A percentile compares a stretch with the other conserved stretches of the same genome.
Conservation (phyloP, 2,329 filamentous ascomycete genomes). For the Rutstroemia sp. region DNA sequence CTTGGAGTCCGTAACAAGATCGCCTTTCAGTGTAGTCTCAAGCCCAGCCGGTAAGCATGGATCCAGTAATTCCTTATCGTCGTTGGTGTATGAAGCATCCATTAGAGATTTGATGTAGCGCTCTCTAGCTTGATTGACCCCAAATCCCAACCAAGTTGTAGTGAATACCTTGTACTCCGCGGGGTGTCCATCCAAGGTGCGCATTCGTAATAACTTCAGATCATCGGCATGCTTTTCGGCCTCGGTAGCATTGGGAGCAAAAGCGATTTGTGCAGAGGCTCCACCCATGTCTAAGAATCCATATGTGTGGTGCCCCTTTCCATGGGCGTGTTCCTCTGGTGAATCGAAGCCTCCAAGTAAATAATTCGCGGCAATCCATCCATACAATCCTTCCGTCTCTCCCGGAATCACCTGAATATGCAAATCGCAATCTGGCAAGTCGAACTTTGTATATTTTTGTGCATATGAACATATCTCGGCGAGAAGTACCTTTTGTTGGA, state of each 20-base stretch:
- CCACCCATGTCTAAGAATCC: conserved; percentile 98
- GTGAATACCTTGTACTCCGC: conserved; percentile 88
- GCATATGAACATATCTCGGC: conserved; percentile 78
- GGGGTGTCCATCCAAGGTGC: conserved; percentile 70
- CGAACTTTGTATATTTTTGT: conserved; percentile 67
- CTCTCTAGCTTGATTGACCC: conserved; percentile 85
- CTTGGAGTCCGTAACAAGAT: conserved; percentile 36
- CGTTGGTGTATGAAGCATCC: conserved; percentile 52
- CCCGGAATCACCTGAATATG: conserved; percentile 94
- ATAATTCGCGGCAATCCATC: conserved; percentile 97
- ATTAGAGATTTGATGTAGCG: conserved; percentile 76
- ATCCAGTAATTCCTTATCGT: conserved; percentile 67
- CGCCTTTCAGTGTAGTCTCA: conserved; percentile 65
- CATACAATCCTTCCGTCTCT: conserved; percentile 91
- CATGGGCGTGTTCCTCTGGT: conserved; percentile 67
- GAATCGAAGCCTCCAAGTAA: conserved; percentile 83
- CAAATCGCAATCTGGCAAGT: conserved; percentile 78
- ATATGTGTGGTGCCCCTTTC: conserved; percentile 87
- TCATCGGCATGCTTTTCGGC: conserved; percentile 84
- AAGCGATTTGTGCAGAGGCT: conserved; percentile 94
- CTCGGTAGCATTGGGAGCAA: conserved; percentile 89
- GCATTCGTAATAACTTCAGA: conserved; percentile 75
- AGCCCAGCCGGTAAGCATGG: conserved; percentile 82
- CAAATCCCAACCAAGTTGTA: conserved; percentile 93
- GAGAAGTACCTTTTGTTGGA: conserved; percentile 66